Conservation (phyloP, 2,329 filamentous ascomycete genomes). For the Botrytis hyacinthi region DNA sequence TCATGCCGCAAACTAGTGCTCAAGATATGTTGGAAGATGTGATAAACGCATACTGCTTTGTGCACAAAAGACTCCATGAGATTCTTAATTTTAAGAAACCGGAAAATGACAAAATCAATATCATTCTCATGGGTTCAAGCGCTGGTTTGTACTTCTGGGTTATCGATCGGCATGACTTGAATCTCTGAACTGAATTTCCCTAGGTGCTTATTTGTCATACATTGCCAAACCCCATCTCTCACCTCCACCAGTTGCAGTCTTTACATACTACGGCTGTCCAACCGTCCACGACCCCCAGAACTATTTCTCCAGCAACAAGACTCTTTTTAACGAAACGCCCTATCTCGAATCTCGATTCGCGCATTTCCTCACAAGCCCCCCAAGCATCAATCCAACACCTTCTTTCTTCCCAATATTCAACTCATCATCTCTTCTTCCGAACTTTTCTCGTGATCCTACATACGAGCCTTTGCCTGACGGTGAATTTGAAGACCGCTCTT, state of each 20-base stretch:
- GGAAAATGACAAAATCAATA: not conserved
- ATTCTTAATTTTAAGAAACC: not conserved
- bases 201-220: not conserved
- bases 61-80: not conserved
- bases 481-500: not conserved
- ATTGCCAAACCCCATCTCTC: not conserved
- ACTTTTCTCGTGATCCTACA: not conserved
- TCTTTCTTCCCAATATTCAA: not conserved
- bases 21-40: conserved; percentile 2
- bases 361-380: not conserved
- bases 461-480: not conserved
- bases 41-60: not conserved
- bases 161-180: not conserved
- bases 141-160: not conserved
- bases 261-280: not conserved
- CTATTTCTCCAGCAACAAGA: not conserved
- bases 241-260: not conserved
- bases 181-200: not conserved
- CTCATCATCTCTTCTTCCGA: not conserved
- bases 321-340: not conserved
- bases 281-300: not conserved
- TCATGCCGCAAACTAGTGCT: not conserved
- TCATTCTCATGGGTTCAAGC: conserved; percentile 9
- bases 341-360: not conserved
- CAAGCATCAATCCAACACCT: not conserved